phyloP scores from a whole-genome alignment of 257 asterid species.

The Ilex aquifolium region DNA sequence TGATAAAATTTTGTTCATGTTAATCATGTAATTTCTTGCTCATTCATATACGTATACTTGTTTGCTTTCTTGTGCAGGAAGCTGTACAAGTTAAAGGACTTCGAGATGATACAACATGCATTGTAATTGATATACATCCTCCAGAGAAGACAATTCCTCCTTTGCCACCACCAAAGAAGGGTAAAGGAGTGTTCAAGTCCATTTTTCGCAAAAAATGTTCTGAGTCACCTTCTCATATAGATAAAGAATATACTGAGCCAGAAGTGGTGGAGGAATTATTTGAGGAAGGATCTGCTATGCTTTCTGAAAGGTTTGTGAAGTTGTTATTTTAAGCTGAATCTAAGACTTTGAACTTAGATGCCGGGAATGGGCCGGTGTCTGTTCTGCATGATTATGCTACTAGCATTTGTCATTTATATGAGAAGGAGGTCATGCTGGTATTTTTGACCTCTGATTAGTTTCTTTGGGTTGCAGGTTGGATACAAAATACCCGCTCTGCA shows the following conservation, averaged over 20 bases:
- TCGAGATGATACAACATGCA: constrained; percentile 97
- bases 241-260: constrained; percentile 56
- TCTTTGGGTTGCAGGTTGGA: constrained; percentile 54
- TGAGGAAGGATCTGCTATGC: constrained; percentile 94
- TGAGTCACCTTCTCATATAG: constrained; percentile 50
- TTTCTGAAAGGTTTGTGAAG: constrained; percentile 67
- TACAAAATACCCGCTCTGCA: constrained; percentile 81
- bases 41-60: constrained; percentile 6
- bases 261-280: constrained; percentile 80
- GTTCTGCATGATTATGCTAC: background rate
- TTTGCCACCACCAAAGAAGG: constrained; percentile 59
- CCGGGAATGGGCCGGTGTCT: background rate
- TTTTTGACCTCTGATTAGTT: background rate
- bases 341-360: background rate
- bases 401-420: no score
- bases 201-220: constrained; percentile 70
- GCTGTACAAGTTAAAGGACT: constrained; percentile 81
- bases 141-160: constrained; percentile 62
- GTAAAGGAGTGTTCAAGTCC: constrained; percentile 69
- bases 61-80: constrained; percentile 43
- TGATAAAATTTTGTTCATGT: background rate
- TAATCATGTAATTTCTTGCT: constrained; percentile 2
- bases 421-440: no score
- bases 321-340: background rate
- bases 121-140: constrained; percentile 77